Evolutionary conservation across 2,329 filamentous ascomycete genomes (phyloP).

Genomic region (Claviceps purpurea): DNA sequence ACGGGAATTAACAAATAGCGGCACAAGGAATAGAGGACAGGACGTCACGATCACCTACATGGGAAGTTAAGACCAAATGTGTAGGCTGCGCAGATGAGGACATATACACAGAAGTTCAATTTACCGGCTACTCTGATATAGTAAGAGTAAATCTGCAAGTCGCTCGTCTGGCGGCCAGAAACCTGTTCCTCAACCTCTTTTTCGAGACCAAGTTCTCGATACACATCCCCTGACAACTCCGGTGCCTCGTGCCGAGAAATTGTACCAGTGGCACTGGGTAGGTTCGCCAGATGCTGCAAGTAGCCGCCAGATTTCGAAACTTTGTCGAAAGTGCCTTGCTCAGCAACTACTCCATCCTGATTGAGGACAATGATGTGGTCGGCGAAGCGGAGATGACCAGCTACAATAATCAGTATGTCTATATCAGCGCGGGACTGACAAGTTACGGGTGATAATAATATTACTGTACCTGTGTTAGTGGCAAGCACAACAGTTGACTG

Average conservation of each 20-base stretch:
- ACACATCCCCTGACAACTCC: constrained; percentile 9
- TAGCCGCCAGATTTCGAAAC: constrained; percentile 5
- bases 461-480: constrained; percentile 14
- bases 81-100: constrained; percentile 9
- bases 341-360: constrained; percentile 10
- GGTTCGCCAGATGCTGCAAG: constrained; percentile 1
- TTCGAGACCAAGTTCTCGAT: constrained; percentile 8
- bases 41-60: constrained; percentile 5
- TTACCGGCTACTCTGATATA: constrained; percentile 10
- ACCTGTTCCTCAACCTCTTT: constrained; percentile 8
- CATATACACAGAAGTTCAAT: constrained; percentile 7
- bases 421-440: too few species aligned
- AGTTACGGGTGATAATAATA: background rate
- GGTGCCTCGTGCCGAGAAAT: constrained; percentile 1
- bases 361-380: constrained; percentile 14
- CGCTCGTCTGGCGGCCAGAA: constrained; percentile 7
- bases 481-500: constrained; percentile 14
- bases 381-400: constrained; percentile 11
- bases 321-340: constrained; percentile 10
- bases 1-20: background rate
- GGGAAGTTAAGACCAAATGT: constrained; percentile 12
- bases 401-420: constrained; percentile 4
- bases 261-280: background rate
- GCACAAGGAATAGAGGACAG: background rate
- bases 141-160: constrained; percentile 9